Base-by-base conservation (phyloP, 352 stramenopile genomes). In the Phytophthora rubi region DNA sequence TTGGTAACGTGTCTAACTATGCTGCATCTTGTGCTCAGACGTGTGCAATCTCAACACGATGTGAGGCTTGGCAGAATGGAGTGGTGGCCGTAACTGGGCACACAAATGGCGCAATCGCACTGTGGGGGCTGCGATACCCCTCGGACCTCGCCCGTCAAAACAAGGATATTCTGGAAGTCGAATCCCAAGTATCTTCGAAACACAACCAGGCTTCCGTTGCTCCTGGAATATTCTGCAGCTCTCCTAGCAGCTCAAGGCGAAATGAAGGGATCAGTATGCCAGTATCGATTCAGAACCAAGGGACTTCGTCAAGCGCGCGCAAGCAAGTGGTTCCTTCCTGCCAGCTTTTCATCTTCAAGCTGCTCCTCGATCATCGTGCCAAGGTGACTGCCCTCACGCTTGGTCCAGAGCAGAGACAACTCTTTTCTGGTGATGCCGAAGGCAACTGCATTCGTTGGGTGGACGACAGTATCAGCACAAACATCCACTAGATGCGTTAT, bases 361-460 rank as follows among this genome's bases (percentile, higher is more conserved):
- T 94, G 47, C 66, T 94, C 0, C 63, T 93, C 37, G 85, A 93
- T 42, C 87, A 94, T 58, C 83, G 85, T 7, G 44, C 68, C 0
- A 73, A 72, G 13, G 84, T 94, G 53, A 93, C 87, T 2, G 76
- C 85, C 6, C 65, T 94, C 1, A 84, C 73, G 4, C 52, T 94
- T 9, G 77, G 80, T 12, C 23, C 49, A 0, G 85, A 94, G 23
- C 87, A 94, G 55, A 79, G 87, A 0, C 85, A 94, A 61, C 42
- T 94, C 7, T 61, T 92, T 30, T 92, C 87, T 3, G 82, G 79
- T 2, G 87, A 94, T 55, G 73, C 65, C 0, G 85, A 92, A 39
- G 87, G 87, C 0, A 79, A 81, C 30, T 93, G 85, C 56, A 92
- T 93, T 53, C 85, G 85, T n/a, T 94, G 87, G 87, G 65, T 92